phyloP scores from a whole-genome alignment of 2,329 filamentous ascomycete species.

The Septoria petroselini region DNA sequence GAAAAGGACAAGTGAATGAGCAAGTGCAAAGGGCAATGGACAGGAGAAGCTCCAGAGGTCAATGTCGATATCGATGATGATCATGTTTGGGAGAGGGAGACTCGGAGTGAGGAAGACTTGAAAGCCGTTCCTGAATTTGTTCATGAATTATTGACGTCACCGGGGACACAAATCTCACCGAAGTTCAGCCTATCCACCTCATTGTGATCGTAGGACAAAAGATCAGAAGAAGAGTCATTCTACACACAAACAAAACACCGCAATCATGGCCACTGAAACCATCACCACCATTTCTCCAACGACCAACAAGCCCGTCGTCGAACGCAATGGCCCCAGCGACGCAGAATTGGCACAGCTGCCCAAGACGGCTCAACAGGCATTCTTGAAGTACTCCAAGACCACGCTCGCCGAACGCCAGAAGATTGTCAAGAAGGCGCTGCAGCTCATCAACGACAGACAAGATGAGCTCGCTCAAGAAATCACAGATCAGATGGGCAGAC shows the following conservation, averaged over 20 bases:
- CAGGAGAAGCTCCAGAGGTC: too few relatives aligned
- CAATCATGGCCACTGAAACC: slow-evolving; percentile 53
- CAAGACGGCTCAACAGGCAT: slow-evolving; percentile 68
- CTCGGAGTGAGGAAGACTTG: too few relatives aligned
- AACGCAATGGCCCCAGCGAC: slow-evolving; percentile 69
- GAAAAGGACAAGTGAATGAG: too few relatives aligned
- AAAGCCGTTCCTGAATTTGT: too few relatives aligned
- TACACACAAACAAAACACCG: not conserved
- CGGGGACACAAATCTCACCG: too few relatives aligned
- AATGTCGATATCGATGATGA: too few relatives aligned
- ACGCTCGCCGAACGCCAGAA: slow-evolving; percentile 70
- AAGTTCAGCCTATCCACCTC: too few relatives aligned
- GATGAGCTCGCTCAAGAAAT: slow-evolving; percentile 81
- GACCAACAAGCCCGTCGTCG: slow-evolving; percentile 80
- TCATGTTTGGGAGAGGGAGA: too few relatives aligned
- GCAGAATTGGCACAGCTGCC: slow-evolving; percentile 71
- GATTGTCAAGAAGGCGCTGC: slow-evolving; percentile 76
- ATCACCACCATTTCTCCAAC: slow-evolving; percentile 82
- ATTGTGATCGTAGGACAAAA: not conserved
- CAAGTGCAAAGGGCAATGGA: too few relatives aligned
- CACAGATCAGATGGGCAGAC: slow-evolving; percentile 92
- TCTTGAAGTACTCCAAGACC: slow-evolving; percentile 72
- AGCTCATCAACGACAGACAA: slow-evolving; percentile 65
- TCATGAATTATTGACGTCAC: too few relatives aligned
- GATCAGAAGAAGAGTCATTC: slow-evolving; percentile 5